Percentiles rank a stretch among this genome's conserved stretches.
Evolutionary conservation across 31 red algal genomes (phyloP).

Genomic region (Odonthalia washingtoniensis): DNA sequence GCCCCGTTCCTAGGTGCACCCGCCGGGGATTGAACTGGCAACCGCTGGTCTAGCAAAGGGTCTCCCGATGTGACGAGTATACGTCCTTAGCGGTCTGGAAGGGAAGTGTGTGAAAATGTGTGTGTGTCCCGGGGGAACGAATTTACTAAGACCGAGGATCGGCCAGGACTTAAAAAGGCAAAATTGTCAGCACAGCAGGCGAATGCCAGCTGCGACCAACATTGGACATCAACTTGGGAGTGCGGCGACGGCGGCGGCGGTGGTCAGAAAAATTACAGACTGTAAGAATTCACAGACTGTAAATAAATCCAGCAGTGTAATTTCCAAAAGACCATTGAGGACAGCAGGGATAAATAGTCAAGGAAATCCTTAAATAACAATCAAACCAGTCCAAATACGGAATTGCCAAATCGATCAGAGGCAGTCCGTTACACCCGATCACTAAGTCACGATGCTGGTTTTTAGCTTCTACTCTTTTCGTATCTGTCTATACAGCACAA

Average conservation of each 20-base stretch:
- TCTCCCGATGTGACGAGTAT: too few relatives aligned
- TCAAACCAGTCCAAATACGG: slow-evolving; percentile 7
- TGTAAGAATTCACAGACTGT: neutral
- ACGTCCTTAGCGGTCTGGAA: too few relatives aligned
- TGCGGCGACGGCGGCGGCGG: neutral
- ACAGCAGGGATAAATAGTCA: slow-evolving; percentile 1
- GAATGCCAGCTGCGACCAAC: neutral
- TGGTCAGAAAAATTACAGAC: neutral
- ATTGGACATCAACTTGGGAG: neutral
- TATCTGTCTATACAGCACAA: too few relatives aligned
- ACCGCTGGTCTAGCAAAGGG: too few relatives aligned
- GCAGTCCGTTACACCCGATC: neutral
- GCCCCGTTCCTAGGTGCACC: too few relatives aligned
- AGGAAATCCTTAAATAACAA: too few relatives aligned
- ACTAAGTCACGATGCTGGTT: too few relatives aligned
- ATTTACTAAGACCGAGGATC: neutral
- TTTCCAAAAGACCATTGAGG: slow-evolving; percentile 8
- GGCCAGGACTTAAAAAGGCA: neutral
- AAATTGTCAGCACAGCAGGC: neutral
- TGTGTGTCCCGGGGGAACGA: too few relatives aligned
- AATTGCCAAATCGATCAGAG: slow-evolving; percentile 6
- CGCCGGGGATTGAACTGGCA: too few relatives aligned
- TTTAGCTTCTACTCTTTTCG: too few relatives aligned
- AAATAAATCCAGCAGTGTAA: neutral
- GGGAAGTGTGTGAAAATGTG: too few relatives aligned